These are phyloP conservation scores for Raphanus hybrid DNA, from an alignment of 441 rosid species.

Conservation along the genomic window DNA sequence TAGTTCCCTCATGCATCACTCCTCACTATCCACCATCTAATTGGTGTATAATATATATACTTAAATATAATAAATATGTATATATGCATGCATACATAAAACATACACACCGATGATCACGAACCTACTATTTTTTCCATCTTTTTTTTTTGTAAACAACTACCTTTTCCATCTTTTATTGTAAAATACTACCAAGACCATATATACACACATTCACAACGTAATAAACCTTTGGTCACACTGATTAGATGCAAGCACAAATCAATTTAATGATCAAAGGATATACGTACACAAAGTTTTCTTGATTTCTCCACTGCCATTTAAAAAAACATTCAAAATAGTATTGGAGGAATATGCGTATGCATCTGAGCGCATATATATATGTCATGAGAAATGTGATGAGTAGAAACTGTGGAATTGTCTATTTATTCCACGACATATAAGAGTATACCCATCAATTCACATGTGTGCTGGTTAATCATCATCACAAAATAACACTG, in stretches of 20 bases:
- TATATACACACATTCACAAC: not conserved
- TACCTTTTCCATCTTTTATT: too few relatives aligned
- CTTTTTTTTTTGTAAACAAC: too few relatives aligned
- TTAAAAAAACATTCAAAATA: not conserved
- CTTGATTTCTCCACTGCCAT: not conserved
- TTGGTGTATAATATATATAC: slow-evolving; percentile 2
- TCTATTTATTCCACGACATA: slow-evolving; percentile 28
- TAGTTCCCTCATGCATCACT: slow-evolving; percentile 19
- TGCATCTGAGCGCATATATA: not conserved
- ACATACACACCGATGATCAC: not conserved
- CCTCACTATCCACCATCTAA: slow-evolving; percentile 37
- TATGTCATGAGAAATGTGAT: slow-evolving; percentile 10
- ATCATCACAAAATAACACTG: slow-evolving; percentile 35
- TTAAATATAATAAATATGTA: not conserved
- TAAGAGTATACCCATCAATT: slow-evolving; percentile 36
- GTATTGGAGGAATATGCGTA: not conserved
- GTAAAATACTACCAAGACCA: not conserved
- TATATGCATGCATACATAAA: slow-evolving; percentile 17
- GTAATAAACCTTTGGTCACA: not conserved
- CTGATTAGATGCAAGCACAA: not conserved
- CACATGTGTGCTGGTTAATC: slow-evolving; percentile 41
- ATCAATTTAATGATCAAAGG: not conserved
- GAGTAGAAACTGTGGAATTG: slow-evolving; percentile 21
- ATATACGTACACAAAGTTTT: not conserved
- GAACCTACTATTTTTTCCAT: too few relatives aligned